Percentiles rank a stretch among this genome's conserved stretches.
Conservation (phyloP, 2,329 filamentous ascomycete genomes). For the Monilinia polystroma region DNA sequence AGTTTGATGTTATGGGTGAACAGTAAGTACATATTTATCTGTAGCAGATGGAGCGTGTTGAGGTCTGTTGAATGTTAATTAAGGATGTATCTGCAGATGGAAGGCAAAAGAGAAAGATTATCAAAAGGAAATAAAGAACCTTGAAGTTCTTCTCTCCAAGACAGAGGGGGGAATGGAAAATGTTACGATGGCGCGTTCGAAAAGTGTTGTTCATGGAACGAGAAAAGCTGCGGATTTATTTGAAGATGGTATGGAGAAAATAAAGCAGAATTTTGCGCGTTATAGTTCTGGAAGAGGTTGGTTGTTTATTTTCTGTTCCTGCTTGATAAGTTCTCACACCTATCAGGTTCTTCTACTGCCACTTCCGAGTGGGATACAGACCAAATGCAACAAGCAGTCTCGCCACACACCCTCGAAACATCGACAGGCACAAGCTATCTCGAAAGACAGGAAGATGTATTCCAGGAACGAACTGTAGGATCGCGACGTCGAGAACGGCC, state of each 20-base stretch:
- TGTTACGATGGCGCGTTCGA: slow-evolving; percentile 36
- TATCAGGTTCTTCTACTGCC: slow-evolving; percentile 3
- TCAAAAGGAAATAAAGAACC: slow-evolving; percentile 37
- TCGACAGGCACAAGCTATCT: background rate
- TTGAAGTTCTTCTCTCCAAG: slow-evolving; percentile 38
- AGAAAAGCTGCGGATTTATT: slow-evolving; percentile 31
- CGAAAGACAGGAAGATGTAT: background rate
- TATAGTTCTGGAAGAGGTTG: slow-evolving; percentile 22
- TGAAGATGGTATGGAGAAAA: slow-evolving; percentile 29
- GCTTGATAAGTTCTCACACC: background rate
- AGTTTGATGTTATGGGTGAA: slow-evolving; percentile 34
- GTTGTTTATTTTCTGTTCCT: background rate
- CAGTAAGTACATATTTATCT: slow-evolving; percentile 9
- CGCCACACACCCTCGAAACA: background rate
- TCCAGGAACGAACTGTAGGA: background rate
- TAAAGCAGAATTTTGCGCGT: slow-evolving; percentile 31
- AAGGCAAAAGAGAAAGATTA: slow-evolving; percentile 37
- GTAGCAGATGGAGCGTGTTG: background rate
- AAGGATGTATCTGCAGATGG: slow-evolving; percentile 26
- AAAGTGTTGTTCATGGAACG: slow-evolving; percentile 36
- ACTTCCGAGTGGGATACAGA: slow-evolving; percentile 3
- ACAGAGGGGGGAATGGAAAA: slow-evolving; percentile 38
- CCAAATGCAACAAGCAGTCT: background rate
- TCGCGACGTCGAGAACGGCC: background rate
- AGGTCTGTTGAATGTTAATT: background rate